These are phyloP conservation scores for Saccharomyces kudriavzevii DNA, from an alignment of 805 yeast species.

Conservation along the genomic window DNA sequence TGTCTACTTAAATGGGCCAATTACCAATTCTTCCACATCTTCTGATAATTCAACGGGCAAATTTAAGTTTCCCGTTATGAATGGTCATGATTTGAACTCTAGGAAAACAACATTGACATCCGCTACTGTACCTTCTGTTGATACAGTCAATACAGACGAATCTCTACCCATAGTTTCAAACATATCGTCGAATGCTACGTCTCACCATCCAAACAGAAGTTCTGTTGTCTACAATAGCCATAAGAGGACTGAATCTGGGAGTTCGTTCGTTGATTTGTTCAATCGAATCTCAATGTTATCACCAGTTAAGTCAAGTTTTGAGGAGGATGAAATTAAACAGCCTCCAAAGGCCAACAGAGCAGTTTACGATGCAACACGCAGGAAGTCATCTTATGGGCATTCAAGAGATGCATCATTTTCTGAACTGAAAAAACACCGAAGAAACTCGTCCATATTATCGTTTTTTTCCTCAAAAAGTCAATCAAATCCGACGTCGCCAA, in stretches of 20 bases:
- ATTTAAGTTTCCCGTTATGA: slow-evolving; percentile 3
- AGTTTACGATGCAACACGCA: neutral
- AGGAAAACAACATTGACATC: neutral
- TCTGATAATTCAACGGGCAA: neutral
- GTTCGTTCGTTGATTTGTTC: slow-evolving; percentile 31
- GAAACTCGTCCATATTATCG: slow-evolving; percentile 54
- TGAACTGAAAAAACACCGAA: slow-evolving; percentile 37
- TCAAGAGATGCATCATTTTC: slow-evolving; percentile 7
- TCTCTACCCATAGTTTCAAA: neutral
- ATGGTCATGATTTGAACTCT: neutral
- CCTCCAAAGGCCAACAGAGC: slow-evolving; percentile 1
- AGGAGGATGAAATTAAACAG: neutral
- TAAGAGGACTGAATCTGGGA: slow-evolving; percentile 26
- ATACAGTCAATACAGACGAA: neutral
- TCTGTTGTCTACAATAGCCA: slow-evolving; percentile 20
- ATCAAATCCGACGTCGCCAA: slow-evolving; percentile 11
- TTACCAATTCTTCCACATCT: neutral
- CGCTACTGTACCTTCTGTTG: neutral
- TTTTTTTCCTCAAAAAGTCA: slow-evolving; percentile 33
- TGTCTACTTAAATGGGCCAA: neutral
- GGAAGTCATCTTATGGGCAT: neutral
- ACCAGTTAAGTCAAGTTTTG: slow-evolving; percentile 5
- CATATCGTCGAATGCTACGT: neutral
- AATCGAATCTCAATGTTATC: slow-evolving; percentile 27
- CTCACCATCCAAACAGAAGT: slow-evolving; percentile 5